phyloP scores from a whole-genome alignment of 2,329 filamentous ascomycete genomes.

The Aspergillus sergii region DNA sequence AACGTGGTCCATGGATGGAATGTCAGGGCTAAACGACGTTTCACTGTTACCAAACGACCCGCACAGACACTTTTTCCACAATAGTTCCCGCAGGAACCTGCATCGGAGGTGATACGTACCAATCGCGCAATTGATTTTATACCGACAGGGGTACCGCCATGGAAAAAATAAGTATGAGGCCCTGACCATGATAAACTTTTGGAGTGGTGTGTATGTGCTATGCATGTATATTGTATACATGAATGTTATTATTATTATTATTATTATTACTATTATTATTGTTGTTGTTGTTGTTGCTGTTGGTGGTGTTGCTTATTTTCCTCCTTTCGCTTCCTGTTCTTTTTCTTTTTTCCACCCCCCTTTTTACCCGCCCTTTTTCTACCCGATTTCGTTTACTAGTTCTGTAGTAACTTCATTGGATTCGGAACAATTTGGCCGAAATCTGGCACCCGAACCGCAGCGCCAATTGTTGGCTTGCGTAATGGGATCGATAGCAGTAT shows the following conservation, averaged over 20 bases:
- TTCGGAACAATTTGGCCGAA: constrained; percentile 5
- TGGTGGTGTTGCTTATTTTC: neutral
- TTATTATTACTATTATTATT: neutral
- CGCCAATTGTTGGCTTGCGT: constrained; percentile 3
- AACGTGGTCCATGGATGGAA: constrained; percentile 1
- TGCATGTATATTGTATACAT: neutral
- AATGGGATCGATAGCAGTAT: constrained; percentile 2
- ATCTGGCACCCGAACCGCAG: constrained; percentile 5
- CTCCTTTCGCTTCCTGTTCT: neutral
- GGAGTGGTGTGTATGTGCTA: neutral
- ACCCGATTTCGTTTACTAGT: neutral
- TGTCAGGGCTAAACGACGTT: constrained; percentile 17
- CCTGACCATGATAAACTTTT: neutral
- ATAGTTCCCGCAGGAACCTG: constrained; percentile 6
- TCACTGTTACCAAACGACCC: constrained; percentile 14
- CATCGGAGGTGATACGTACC: neutral
- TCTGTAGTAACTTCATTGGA: neutral
- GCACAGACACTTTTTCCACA: neutral
- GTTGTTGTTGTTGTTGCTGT: neutral
- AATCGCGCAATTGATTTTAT: constrained; percentile 1
- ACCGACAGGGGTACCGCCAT: neutral
- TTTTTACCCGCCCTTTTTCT: neutral
- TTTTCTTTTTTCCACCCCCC: neutral
- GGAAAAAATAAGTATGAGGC: neutral
- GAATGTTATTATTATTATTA: neutral